Base-by-base conservation (phyloP, 345 rosid genomes). In the Gossypium sturtianum region DNA sequence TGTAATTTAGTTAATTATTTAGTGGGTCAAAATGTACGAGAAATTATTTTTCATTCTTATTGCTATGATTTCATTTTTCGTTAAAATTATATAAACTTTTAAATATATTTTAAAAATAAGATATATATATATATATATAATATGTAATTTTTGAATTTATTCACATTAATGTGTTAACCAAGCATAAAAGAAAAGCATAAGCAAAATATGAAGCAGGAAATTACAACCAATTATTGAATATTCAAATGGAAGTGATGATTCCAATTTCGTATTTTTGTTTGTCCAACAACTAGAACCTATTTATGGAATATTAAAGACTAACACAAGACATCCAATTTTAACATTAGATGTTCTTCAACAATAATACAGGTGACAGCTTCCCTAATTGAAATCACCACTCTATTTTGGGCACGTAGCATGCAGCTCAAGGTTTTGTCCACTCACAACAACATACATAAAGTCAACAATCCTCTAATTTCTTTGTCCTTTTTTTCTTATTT, bases 381-480 rank as follows among this genome's bases (percentile, higher is more conserved):
- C 82, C 79, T 54, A 70, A 20, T 70, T 22, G 12, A 6, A 9
- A 47, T 9, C 10, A 29, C 82, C 85, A 60, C 23, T 53, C 13
- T 15, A 34, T 69, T 29, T 19, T 3, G 2, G 45, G 75, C 82
- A 80, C 82, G 80, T 80, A 41, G 77, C 66, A 48, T 3, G 16
- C 54, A 13, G 3, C 2, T 62, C 76, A 66, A 70, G 20, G 71
- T 79, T 38, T 66, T 22, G 7, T 53, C 75, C 60, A 38, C 38
- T 23, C 34, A 74, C 78, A 74, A 52, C 67, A 20, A 64, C 0
- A 74, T 6, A 54, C 4, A 16, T 54, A 7, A 79, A 82, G 84
- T 83, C 85, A 82, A 86, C 81, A 11, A 25, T 54, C 56, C 66
- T 43, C 15, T 48, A 9, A 20, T 54, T 60, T 49, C 20, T 4